Percentiles rank a stretch among this genome's conserved stretches.
These are phyloP conservation scores for Clavispora carvajalis DNA, from an alignment of 805 yeast species.

Conservation along the genomic window DNA sequence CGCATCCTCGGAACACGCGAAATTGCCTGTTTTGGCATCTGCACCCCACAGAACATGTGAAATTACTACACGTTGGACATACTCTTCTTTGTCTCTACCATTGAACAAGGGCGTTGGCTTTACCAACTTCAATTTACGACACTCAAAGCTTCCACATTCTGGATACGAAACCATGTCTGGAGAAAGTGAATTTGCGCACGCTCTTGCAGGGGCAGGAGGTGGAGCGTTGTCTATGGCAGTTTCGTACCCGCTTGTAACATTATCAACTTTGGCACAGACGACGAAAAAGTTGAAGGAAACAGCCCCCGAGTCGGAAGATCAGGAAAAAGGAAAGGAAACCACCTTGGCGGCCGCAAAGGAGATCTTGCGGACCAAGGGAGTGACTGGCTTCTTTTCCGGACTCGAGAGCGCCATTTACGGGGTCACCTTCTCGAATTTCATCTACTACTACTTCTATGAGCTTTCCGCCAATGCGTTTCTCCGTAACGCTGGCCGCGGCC, in stretches of 20 bases:
- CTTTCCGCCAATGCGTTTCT: slow-evolving; percentile 48
- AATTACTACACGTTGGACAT: not conserved
- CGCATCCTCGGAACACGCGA: not conserved
- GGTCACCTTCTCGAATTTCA: slow-evolving; percentile 77
- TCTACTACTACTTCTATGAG: slow-evolving; percentile 89
- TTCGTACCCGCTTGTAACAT: slow-evolving; percentile 84
- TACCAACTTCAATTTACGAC: no score
- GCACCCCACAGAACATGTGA: slow-evolving; percentile 1
- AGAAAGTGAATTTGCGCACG: slow-evolving; percentile 60
- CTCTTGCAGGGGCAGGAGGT: slow-evolving; percentile 92
- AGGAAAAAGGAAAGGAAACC: slow-evolving; percentile 11
- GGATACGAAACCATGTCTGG: not conserved
- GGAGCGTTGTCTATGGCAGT: slow-evolving; percentile 84
- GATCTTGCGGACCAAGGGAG: slow-evolving; percentile 54
- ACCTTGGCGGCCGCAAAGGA: slow-evolving; percentile 29
- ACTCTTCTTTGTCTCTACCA: no score
- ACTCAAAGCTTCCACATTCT: not conserved
- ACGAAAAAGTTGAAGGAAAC: slow-evolving; percentile 24
- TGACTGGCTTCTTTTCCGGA: slow-evolving; percentile 73
- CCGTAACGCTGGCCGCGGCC: slow-evolving; percentile 24
- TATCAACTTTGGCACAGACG: slow-evolving; percentile 89
- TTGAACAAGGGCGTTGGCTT: no score
- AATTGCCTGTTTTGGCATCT: not conserved
- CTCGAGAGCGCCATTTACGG: slow-evolving; percentile 85
- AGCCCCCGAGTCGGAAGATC: slow-evolving; percentile 9